These are phyloP conservation scores for Nicotiana otophora DNA, from an alignment of 257 asterid species.

Conservation along the genomic window DNA sequence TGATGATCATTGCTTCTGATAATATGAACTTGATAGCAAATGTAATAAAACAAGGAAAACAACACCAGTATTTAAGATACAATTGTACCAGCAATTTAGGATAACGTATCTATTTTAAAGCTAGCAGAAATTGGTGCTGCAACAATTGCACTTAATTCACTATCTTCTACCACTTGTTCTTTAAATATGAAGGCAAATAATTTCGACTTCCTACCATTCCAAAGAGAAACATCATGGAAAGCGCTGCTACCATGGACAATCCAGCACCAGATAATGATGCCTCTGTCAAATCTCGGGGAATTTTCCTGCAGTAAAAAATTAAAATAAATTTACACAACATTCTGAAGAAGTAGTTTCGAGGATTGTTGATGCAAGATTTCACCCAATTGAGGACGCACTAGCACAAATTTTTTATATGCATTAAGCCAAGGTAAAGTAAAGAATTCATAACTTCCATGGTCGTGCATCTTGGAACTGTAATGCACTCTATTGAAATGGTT, in stretches of 20 bases:
- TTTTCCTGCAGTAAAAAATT: conserved; percentile 59
- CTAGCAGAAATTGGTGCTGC: neutral
- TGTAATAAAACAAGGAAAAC: neutral
- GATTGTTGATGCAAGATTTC: neutral
- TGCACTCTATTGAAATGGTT: neutral
- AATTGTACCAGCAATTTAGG: neutral
- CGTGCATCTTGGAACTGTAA: no score
- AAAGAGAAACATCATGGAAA: conserved; percentile 73
- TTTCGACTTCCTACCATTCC: conserved; percentile 71
- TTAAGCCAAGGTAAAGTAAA: neutral
- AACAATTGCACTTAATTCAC: neutral
- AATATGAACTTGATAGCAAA: neutral
- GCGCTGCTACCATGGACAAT: conserved; percentile 76
- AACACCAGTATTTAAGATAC: neutral
- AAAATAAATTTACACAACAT: neutral
- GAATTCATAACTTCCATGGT: neutral
- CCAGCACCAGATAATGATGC: conserved; percentile 96
- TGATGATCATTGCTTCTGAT: neutral
- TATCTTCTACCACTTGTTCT: neutral
- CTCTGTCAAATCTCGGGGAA: conserved; percentile 82
- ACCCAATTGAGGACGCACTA: neutral
- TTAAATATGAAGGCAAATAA: neutral
- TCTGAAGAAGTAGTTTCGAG: neutral
- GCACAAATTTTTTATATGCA: neutral
- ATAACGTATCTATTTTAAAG: neutral